Evolutionary conservation across 352 stramenopile species (phyloP), one percentile per base, ranked within the genome.

Genomic region (Phytophthora foliorum): DNA sequence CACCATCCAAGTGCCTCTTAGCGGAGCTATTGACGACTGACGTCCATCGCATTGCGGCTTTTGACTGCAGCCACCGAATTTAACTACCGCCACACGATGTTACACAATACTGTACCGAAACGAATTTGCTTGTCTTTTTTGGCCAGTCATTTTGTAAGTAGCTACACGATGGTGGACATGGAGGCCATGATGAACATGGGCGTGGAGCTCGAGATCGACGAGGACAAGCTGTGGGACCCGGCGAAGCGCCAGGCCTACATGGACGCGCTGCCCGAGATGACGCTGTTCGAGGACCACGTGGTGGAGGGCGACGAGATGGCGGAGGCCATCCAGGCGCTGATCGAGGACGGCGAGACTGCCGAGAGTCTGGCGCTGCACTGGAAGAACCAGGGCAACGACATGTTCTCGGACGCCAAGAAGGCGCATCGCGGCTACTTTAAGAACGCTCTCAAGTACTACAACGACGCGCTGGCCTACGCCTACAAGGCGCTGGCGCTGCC

Each of bases 351-450:
- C 56, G 89, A 97, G 85, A 94, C 86, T 17, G 78, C 86, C 39
- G 89, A 97, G 75, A 93, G 78, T 52, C 78, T 97, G 34, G 89
- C 89, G 67, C 68, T 94, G 29, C 84, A 94, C 61, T 97, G 82
- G 86, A 97, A 97, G 69, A 94, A 93, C 61, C 89, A 94, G 73
- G 89, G 89, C 70, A 97, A 97, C 65, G 84, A 94, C 63, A 88
- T 92, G 74, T 94, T 95, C 63, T 60, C 76, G 25, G 80, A 92
- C 67, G 89, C 71, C 44, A 95, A 95, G 64, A 82, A 78, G 39
- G 74, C 81, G 25, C 88, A 92, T 60, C 67, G 75, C 51, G 71
- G 71, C 25, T 94, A 97, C 76, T 95, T 89, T 58, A 49, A 78
- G 60, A 88, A 90, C 54, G 88, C 89, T 14, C 70, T 95, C 36